Conservation (phyloP, 2,329 filamentous ascomycete genomes). For the Diaporthe ampelina region DNA sequence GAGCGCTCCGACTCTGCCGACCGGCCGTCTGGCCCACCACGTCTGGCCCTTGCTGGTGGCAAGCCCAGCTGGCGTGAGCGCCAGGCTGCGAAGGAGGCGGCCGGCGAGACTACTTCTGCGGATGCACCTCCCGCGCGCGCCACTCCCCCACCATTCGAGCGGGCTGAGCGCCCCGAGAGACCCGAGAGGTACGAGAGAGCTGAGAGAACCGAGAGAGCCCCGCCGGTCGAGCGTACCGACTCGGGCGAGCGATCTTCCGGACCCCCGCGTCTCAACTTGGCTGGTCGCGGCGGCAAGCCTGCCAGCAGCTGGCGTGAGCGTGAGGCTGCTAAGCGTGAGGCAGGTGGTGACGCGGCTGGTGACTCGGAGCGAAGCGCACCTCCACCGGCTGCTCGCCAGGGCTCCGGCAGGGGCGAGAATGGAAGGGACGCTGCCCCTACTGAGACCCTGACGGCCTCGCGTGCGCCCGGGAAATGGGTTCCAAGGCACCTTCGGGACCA, state of each 20-base stretch:
- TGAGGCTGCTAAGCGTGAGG: constrained; percentile 62
- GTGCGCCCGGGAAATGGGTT: constrained; percentile 71
- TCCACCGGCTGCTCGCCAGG: constrained; percentile 56
- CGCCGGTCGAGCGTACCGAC: constrained; percentile 54
- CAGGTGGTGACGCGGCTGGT: constrained; percentile 42
- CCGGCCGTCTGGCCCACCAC: constrained; percentile 64
- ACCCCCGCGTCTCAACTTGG: constrained; percentile 69
- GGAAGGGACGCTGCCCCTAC: constrained; percentile 54
- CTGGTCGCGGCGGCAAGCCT: constrained; percentile 57
- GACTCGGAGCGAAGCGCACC: constrained; percentile 43
- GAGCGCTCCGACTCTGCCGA: constrained; percentile 61
- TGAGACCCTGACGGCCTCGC: constrained; percentile 67
- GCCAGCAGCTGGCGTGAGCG: constrained; percentile 70
- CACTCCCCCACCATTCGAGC: constrained; percentile 47
- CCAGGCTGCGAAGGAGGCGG: constrained; percentile 61
- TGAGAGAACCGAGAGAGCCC: constrained; percentile 11
- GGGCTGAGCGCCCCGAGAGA: constrained; percentile 1
- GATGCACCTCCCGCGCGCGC: constrained; percentile 49
- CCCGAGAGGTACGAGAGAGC: neutral
- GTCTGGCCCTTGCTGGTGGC: constrained; percentile 65
- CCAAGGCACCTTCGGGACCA: constrained; percentile 56
- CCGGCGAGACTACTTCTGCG: constrained; percentile 46
- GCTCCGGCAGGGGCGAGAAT: constrained; percentile 59
- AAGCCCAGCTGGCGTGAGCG: constrained; percentile 73
- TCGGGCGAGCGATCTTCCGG: constrained; percentile 60